Evolutionary conservation across 2,329 filamentous ascomycete genomes (phyloP).

Genomic region (Hymenoscyphus infarciens): DNA sequence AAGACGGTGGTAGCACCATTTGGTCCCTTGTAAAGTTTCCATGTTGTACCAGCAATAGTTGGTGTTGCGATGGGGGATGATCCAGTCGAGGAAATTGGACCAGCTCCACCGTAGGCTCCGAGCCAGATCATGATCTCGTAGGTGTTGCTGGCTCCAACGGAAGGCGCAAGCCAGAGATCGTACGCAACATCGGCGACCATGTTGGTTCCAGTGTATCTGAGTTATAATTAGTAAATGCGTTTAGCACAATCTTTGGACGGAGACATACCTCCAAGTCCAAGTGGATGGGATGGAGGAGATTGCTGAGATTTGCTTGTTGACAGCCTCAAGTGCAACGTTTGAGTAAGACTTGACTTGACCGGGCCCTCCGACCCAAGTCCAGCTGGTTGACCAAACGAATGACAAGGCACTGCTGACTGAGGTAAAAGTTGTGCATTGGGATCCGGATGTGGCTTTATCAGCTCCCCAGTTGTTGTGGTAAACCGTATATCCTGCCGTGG

Average conservation of each 20-base stretch:
- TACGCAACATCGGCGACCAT: constrained; percentile 58
- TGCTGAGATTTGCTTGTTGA: constrained; percentile 36
- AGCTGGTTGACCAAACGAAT: constrained; percentile 38
- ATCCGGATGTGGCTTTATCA: constrained; percentile 35
- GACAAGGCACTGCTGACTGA: constrained; percentile 19
- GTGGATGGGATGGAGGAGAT: constrained; percentile 38
- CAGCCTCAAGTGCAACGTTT: constrained; percentile 40
- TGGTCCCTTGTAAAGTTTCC: constrained; percentile 54
- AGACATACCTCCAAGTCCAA: constrained; percentile 40
- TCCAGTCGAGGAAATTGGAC: constrained; percentile 52
- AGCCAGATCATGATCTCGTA: constrained; percentile 67
- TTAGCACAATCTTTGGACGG: neutral
- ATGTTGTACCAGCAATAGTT: constrained; percentile 49
- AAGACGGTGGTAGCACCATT: constrained; percentile 58
- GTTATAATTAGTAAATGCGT: neutral
- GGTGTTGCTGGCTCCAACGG: constrained; percentile 39
- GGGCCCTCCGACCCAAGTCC: constrained; percentile 39
- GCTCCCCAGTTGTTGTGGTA: constrained; percentile 37
- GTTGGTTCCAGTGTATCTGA: constrained; percentile 44
- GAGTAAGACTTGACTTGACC: constrained; percentile 42
- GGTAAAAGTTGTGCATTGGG: constrained; percentile 41
- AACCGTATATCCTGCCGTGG: constrained; percentile 37
- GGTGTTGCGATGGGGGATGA: constrained; percentile 49
- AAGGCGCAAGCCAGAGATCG: constrained; percentile 54
- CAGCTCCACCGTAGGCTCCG: constrained; percentile 51